Base-by-base conservation (phyloP, 176 grass and related monocot genomes). In the Eragrostis curvula region DNA sequence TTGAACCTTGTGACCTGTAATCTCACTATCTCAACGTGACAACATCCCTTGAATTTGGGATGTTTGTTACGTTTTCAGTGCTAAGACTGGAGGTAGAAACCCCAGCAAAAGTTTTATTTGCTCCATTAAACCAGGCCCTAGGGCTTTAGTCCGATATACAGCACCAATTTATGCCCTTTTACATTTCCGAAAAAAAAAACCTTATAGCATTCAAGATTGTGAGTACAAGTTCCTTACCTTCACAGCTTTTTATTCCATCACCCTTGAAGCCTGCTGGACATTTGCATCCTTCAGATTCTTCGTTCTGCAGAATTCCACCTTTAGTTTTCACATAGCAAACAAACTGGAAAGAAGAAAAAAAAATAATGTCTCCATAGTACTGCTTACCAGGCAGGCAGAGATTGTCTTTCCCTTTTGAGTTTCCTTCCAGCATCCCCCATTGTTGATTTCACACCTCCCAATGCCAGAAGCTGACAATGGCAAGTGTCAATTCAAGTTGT, bases 351-450 rank as follows among this genome's bases (percentile, higher is more conserved):
- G 30, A 42, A 36, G 8, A 6, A 81, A 36, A 15, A 6, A 81
- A 55, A 45, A 5, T 69, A 84, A 41, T 42, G 23, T 36, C 25
- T 45, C 46, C 71, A 72, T 9, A 78, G 72, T 76, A 71, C 40
- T 87, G 90, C 83, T 93, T 94, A 97, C 94, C 44, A 45, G 91
- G 84, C 94, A 97, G 68, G 94, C 91, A 78, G 94, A 97, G 52
- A 91, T 89, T 50, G 66, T 86, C 81, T 89, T 97, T 58, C 84
- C 84, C 16, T 94, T 76, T 89, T 27, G 94, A 78, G 91, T 91
- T 66, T 83, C 80, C 61, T 90, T 89, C 94, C 94, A 97, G 74
- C 94, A 97, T 24, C 91, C 94, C 67, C 94, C 94, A 86, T 97
- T 94, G 39, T 74, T 91, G 36, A 94, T 91, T 70, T 84, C 89